phyloP scores from a whole-genome alignment of 2,329 filamentous ascomycete species.

The Periconia sp. region DNA sequence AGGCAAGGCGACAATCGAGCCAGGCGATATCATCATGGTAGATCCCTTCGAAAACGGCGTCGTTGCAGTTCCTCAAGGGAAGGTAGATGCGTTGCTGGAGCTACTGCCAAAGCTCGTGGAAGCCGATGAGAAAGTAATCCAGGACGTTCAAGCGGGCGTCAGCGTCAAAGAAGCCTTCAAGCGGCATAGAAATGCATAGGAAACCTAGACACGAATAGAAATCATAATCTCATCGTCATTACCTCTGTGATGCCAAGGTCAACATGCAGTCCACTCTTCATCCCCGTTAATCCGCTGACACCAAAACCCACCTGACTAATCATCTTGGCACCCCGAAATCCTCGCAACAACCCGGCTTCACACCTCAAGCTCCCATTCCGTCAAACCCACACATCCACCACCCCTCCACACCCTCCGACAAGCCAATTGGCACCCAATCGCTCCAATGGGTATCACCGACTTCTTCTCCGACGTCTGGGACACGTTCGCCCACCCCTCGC shows the following conservation, averaged over 20 bases:
- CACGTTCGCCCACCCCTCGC: slow-evolving; percentile 61
- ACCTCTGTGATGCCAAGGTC: not conserved
- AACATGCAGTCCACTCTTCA: slow-evolving; percentile 4
- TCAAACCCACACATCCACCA: slow-evolving; percentile 23
- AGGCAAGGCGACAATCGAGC: slow-evolving; percentile 43
- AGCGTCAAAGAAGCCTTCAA: slow-evolving; percentile 71
- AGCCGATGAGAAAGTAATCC: slow-evolving; percentile 53
- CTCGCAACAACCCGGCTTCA: slow-evolving; percentile 11
- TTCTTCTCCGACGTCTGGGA: slow-evolving; percentile 69
- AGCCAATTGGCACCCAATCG: slow-evolving; percentile 40
- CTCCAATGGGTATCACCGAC: slow-evolving; percentile 67
- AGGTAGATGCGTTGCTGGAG: slow-evolving; percentile 65
- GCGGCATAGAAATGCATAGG: slow-evolving; percentile 49
- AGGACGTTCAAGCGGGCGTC: slow-evolving; percentile 67
- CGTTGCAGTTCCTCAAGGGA: slow-evolving; percentile 68
- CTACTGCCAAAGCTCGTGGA: slow-evolving; percentile 56
- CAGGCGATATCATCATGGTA: slow-evolving; percentile 71
- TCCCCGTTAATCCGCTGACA: slow-evolving; percentile 1
- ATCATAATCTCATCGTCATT: not conserved
- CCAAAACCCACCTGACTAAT: not conserved
- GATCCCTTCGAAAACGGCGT: slow-evolving; percentile 71
- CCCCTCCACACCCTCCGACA: slow-evolving; percentile 23
- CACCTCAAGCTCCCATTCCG: slow-evolving; percentile 27
- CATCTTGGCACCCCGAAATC: slow-evolving; percentile 12
- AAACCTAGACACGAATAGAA: too few relatives aligned